These are phyloP conservation scores for Stephania cephalantha DNA, from an alignment of 164 flowering plant genomes.

Conservation along the genomic window DNA sequence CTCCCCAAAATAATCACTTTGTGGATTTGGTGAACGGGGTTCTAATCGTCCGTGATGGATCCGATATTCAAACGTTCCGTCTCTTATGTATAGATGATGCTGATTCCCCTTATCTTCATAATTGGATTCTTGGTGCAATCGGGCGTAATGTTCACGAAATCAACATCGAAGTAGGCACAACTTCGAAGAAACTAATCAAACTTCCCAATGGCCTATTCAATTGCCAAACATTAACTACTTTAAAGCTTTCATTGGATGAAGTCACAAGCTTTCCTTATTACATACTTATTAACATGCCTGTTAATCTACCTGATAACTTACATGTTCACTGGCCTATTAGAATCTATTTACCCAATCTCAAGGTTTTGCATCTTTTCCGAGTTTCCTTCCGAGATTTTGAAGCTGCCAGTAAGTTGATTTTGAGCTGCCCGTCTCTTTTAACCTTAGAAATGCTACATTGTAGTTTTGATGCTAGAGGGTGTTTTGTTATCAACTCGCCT, in stretches of 20 bases:
- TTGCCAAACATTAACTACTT: background rate
- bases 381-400: background rate
- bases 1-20: background rate
- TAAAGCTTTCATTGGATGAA: background rate
- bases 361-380: background rate
- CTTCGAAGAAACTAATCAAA: background rate
- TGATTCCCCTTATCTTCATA: background rate
- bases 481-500: background rate
- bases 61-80: background rate
- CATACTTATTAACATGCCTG: no score
- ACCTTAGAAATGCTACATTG: background rate
- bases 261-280: no score
- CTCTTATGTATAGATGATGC: background rate
- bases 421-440: background rate
- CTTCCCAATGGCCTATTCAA: background rate
- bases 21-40: background rate
- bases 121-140: background rate
- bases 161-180: background rate
- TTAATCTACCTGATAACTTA: background rate
- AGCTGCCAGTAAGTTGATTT: background rate
- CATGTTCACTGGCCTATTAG: background rate
- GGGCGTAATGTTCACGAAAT: background rate
- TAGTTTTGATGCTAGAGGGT: background rate
- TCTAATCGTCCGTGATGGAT: background rate
- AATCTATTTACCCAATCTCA: background rate